Conservation (phyloP, 768 basidiomycete genomes). For the Harrya chromipes region DNA sequence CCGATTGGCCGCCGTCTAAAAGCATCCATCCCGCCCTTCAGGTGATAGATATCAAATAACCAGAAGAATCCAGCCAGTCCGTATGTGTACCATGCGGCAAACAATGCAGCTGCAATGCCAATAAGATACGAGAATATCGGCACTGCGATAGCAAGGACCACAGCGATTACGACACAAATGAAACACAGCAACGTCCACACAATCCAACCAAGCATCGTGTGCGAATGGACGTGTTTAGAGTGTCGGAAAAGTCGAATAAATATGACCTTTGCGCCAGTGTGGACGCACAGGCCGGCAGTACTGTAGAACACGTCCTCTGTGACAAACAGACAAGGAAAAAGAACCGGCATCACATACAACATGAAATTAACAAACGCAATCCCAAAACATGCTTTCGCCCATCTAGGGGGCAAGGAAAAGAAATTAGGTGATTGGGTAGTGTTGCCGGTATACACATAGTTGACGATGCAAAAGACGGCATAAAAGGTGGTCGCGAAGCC, state of each 20-base stretch:
- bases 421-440: too few relatives aligned
- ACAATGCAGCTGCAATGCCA: constrained; percentile 50
- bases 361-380: constrained; percentile 51
- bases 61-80: constrained; percentile 53
- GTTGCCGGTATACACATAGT: constrained; percentile 48
- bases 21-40: constrained; percentile 35
- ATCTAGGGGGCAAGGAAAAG: constrained; percentile 18
- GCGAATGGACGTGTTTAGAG: constrained; percentile 46
- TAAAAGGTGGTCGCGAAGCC: constrained; percentile 52
- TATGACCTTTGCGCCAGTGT: constrained; percentile 52
- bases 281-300: constrained; percentile 45
- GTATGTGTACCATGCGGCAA: constrained; percentile 60
- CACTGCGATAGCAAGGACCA: constrained; percentile 47
- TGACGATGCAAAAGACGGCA: constrained; percentile 41
- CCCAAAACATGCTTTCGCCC: constrained; percentile 50
- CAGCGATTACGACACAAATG: constrained; percentile 34
- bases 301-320: constrained; percentile 18
- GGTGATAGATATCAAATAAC: constrained; percentile 46
- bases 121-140: constrained; percentile 56
- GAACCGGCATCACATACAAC: constrained; percentile 33
- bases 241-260: constrained; percentile 51
- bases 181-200: constrained; percentile 46
- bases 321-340: neutral
- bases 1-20: constrained; percentile 34
- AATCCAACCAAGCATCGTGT: constrained; percentile 49